Base-by-base conservation (phyloP, 2,329 filamentous ascomycete species). In the Didymella segeticola region DNA sequence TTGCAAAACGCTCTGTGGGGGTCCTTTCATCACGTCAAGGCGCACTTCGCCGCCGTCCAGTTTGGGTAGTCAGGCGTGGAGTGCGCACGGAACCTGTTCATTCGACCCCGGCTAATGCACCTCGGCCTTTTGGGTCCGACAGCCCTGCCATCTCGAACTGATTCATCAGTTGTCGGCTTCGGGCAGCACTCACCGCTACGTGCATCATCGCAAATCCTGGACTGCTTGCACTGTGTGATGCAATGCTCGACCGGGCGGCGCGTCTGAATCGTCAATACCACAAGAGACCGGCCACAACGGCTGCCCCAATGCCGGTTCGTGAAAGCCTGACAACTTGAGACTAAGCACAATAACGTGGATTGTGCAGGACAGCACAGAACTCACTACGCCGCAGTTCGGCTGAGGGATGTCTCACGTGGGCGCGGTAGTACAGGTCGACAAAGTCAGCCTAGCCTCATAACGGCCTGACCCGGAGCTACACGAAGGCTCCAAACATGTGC, bases 181-280 rank as follows among this genome's bases (percentile, higher is more conserved):
- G 62, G 67, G 63, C 68, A 60, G 52, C 57, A 57, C 65, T 69
- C 71, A 74, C 72, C 71, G 72, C 71, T 62, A 69, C 69, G 66
- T 60, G 60, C 69, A 71, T 70, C 67, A 69, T 52, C 26, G 51
- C 52, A 27, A 47, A 63, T 56, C 59, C 65, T 53, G 60, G 63
- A 41, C 53, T 54, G 42, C 19, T 34, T 49, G 45, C 25, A 43
- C 39, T 50, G 51, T 45, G 61, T 64, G 61, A 66, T 71, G 69
- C 68, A 63, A 61, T 57, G 27, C 25, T 49, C 34, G 33, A 42
- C 64, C 60, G 56, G 43, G 46, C 63, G 50, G 57, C 56, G 53
- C 61, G 49, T 33, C 30, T 37, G 26, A 29, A 27, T 15, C 49
- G 37, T 33, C 23, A 25, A 20, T 43, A 47, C 37, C 30, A 50